Evolutionary conservation across 495 filamentous ascomycete species (phyloP), one percentile per base, ranked within the genome.

Genomic region (Aspergillus conjunctus): DNA sequence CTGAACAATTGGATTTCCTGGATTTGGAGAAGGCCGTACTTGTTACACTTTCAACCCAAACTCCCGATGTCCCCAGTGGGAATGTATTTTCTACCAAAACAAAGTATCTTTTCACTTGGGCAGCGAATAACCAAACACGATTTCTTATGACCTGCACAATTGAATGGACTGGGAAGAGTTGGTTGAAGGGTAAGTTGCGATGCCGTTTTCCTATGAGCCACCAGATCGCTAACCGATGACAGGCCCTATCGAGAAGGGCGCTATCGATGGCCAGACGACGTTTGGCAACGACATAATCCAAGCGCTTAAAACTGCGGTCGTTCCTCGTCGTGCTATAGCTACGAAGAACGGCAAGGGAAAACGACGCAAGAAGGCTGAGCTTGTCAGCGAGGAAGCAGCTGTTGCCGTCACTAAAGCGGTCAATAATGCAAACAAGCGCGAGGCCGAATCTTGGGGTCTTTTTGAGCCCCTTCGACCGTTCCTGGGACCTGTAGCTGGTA

Each of bases 111-210:
- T 81, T 99, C 8, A 90, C 88, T 43, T 99, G 94, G 94, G 92
- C 86, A 3, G 80, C 94, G 31, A 86, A 84, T 56, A 95, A 95
- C 64, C 77, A 87, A 22, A 99, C 95, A 0, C 83, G 91, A 33
- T 75, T 99, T 30, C 80, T 93, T 26, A 86, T 91, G 73, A 96
- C 86, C 58, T 97, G 91, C 72, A 87, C 87, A 0, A 90, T 98
- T 51, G 94, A 98, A 68, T 99, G 94, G 94, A 86, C 89, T 0
- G 93, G 94, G 56, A 99, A 99, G 80, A 96, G 91, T 76, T 99
- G 95, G 94, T 71, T 98, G 41, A 98, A 96, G 79, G 91, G 93
- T 97, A 83, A 68, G 77, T 61, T 31, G 3, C 59, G 37, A 46
- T 26, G 26, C 26, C 26, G 69, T 45, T 39, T 14, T 34, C 45